phyloP scores from a whole-genome alignment of 129 eudicot species.

The Flaveria linearis region DNA sequence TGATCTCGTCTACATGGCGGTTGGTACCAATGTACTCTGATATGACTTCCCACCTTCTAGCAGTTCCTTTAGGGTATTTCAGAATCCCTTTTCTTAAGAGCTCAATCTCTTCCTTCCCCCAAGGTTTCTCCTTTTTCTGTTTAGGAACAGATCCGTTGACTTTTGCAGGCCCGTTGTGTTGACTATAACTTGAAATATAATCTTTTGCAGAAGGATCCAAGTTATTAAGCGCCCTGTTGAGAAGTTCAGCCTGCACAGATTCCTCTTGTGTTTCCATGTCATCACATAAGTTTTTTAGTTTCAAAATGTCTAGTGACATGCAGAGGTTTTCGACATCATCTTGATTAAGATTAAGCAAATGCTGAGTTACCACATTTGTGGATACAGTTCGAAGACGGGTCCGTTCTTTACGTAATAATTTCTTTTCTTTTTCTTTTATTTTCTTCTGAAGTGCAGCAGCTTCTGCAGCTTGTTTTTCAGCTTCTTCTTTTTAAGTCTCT shows the following conservation, averaged over 20 bases:
- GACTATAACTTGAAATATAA: constrained; percentile 28
- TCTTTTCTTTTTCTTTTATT: constrained; percentile 82
- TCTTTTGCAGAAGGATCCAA: constrained; percentile 38
- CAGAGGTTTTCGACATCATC: constrained; percentile 79
- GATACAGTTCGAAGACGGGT: constrained; percentile 72
- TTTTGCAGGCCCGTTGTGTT: constrained; percentile 51
- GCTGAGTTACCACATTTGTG: constrained; percentile 48
- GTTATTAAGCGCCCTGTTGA: constrained; percentile 44
- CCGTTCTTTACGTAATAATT: constrained; percentile 80
- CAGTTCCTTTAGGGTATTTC: constrained; percentile 92
- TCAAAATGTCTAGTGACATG: constrained; percentile 59
- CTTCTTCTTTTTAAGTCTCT: constrained; percentile 66
- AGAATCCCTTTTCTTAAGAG: constrained; percentile 74
- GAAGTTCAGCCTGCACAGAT: constrained; percentile 52
- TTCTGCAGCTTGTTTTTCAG: constrained; percentile 80
- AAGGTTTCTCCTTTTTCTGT: constrained; percentile 74
- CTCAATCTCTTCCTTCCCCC: constrained; percentile 91
- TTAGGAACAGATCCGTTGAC: constrained; percentile 35
- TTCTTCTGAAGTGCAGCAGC: constrained; percentile 73
- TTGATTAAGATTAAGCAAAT: constrained; percentile 49
- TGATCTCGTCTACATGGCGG: constrained; percentile 86
- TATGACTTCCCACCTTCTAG: constrained; percentile 96
- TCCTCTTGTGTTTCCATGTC: constrained; percentile 62
- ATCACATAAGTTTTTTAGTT: constrained; percentile 62
- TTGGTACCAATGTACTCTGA: constrained; percentile 87